Base-by-base conservation (phyloP, 305 asterid genomes). In the Fraxinus ornus region DNA sequence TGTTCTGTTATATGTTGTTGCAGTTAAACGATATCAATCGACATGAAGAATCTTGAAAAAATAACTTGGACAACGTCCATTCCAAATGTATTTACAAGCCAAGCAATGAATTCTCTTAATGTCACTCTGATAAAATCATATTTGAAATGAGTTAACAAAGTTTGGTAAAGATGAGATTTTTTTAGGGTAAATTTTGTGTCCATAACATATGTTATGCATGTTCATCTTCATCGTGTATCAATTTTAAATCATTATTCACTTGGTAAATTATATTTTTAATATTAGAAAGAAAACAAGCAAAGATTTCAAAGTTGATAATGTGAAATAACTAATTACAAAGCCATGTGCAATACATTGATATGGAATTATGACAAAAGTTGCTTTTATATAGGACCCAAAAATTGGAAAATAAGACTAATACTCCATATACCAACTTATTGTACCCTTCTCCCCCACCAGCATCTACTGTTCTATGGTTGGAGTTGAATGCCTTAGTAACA, bases 291-390 rank as follows among this genome's bases (percentile, higher is more conserved):
- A 66, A 68, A 64, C n/a, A 66, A 66, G n/a, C 7, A 68, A 26
- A 68, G 21, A 68, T 68, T 66, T 55, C 19, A 33, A 78, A 78
- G 72, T 49, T 80, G 47, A 64, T 41, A 83, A 66, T 76, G 60
- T 55, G 41, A 79, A 84, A 36, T 49, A 49, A 2, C 75, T 66
- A 80, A 87, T 83, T 81, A 79, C 90, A 76, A 84, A 87, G 79
- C 86, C 93, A 91, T 89, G 95, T 91, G 94, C 88, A 85, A 68
- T 83, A 83, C 80, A 83, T 84, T 81, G 82, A 79, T 79, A 75
- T 74, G 82, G 86, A 85, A 91, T 91, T 81, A 90, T 91, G 87
- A 85, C 91, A 84, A 84, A 83, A 77, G 86, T 86, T 78, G 33
- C 73, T 66, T 84, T 82, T 12, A 24, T 26, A 33, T 72, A 70